A percentile compares a stretch with the other conserved stretches of the same genome.
These are phyloP conservation scores for Fusarium sambucinum DNA, from an alignment of 2,329 filamentous ascomycete species.

Conservation along the genomic window DNA sequence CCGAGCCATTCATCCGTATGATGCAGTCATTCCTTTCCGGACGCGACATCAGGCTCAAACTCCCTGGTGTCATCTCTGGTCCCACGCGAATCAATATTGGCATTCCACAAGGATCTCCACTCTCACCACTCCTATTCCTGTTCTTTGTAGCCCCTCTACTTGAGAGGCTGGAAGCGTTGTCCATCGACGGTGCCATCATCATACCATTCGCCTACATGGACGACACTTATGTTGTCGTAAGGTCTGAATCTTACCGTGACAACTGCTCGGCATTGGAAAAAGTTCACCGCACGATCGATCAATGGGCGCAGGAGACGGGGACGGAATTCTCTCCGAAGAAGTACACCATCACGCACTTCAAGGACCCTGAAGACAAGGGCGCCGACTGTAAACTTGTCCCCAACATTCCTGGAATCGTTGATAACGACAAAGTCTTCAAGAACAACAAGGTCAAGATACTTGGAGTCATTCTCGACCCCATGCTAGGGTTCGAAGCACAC, in stretches of 20 bases:
- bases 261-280: not conserved
- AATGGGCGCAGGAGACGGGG: not conserved
- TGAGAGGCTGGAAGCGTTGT: not conserved
- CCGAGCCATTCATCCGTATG: slow-evolving; percentile 2
- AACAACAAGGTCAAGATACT: not conserved
- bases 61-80: not conserved
- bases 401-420: not conserved
- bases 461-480: not conserved
- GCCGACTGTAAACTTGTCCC: not conserved
- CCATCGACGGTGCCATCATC: not conserved
- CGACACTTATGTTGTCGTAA: not conserved
- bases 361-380: not conserved
- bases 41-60: slow-evolving; percentile 1
- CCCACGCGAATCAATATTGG: slow-evolving; percentile 8
- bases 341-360: not conserved
- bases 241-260: not conserved
- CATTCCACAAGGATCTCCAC: slow-evolving; percentile 28
- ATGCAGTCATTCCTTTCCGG: slow-evolving; percentile 19
- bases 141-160: slow-evolving; percentile 17
- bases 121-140: slow-evolving; percentile 24
- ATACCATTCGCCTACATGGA: not conserved
- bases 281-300: not conserved
- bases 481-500: not conserved
- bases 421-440: not conserved
- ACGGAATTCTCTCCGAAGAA: not conserved